A percentile compares a stretch with the other conserved stretches of the same genome.
These are phyloP conservation scores for Solanum sejunctum DNA, from an alignment of 257 asterid species.

Conservation along the genomic window DNA sequence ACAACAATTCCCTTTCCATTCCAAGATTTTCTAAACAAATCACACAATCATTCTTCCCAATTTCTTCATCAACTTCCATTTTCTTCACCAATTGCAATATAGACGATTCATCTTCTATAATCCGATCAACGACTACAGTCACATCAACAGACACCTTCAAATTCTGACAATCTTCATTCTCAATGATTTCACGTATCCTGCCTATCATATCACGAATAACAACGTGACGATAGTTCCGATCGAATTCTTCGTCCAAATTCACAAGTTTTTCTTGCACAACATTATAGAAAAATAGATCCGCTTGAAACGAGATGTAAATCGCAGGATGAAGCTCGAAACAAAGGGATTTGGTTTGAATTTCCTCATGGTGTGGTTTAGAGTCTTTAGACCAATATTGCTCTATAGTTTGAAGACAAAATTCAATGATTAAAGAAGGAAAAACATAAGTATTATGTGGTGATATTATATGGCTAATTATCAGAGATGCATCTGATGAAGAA, in stretches of 20 bases:
- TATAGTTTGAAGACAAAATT: background rate
- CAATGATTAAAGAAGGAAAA: background rate
- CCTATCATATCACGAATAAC: background rate
- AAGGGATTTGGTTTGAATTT: background rate
- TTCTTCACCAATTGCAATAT: no score
- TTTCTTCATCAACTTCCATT: background rate
- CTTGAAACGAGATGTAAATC: background rate
- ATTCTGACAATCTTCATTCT: background rate
- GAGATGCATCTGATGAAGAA: background rate
- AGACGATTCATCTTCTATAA: background rate
- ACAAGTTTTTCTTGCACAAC: fast-evolving
- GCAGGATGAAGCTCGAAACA: background rate
- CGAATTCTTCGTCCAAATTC: background rate
- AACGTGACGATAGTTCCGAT: background rate
- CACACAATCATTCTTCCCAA: background rate
- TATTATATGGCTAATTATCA: background rate
- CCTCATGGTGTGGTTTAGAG: background rate
- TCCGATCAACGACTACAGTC: background rate
- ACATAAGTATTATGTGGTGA: no score
- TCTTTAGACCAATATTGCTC: background rate
- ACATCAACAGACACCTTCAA: background rate
- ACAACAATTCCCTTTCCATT: background rate
- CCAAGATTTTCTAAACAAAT: background rate
- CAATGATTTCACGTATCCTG: background rate
- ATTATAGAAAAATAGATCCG: background rate